Percentiles rank a stretch among this genome's conserved stretches.
These are phyloP conservation scores for Trametes versicolor DNA, from an alignment of 1,284 basidiomycete genomes.

Conservation along the genomic window DNA sequence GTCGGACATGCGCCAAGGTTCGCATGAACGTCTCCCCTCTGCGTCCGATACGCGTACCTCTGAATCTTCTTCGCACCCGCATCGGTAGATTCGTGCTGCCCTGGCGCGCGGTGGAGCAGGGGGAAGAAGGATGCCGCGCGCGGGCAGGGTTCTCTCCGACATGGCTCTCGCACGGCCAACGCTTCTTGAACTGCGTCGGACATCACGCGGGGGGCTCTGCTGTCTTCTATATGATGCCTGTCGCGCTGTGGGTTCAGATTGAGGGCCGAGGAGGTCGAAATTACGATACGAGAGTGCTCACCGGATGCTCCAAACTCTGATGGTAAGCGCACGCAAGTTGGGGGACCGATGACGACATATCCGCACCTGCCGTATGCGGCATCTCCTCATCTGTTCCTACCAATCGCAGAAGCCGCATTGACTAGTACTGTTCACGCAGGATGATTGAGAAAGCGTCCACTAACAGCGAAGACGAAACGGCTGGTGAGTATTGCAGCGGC, in stretches of 20 bases:
- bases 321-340: not conserved
- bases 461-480: too few species aligned
- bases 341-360: not conserved
- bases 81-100: not conserved
- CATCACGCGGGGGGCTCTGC: not conserved
- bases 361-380: not conserved
- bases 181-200: not conserved
- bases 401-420: not conserved
- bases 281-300: not conserved
- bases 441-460: too few species aligned
- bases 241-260: not conserved
- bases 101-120: not conserved
- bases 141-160: not conserved
- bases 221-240: not conserved
- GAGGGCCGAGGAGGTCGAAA: too few species aligned
- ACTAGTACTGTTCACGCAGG: not conserved
- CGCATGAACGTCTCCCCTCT: constrained; percentile 9
- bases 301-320: not conserved
- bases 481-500: not conserved
- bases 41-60: not conserved
- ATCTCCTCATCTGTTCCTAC: not conserved
- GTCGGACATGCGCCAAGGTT: not conserved
- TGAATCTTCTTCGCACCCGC: constrained; percentile 14
- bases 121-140: not conserved
- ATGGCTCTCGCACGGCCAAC: too few species aligned